Evolutionary conservation across 371 early-diverging fungal species (phyloP).

Genomic region (Rhizopus stolonifer): DNA sequence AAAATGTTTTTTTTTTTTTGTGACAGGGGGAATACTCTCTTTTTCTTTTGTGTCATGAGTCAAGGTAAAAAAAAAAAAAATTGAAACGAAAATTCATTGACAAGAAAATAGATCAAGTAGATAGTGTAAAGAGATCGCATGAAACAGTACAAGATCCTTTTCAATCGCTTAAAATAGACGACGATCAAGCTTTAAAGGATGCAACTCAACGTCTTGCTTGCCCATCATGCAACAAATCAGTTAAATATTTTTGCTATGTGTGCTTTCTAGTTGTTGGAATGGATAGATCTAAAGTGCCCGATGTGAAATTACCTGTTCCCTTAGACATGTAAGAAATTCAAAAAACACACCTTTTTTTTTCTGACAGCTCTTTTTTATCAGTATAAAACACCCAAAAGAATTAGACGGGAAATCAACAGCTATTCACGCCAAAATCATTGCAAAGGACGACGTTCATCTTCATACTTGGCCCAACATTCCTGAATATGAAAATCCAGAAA

Average conservation of each 20-base stretch:
- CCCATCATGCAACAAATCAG: constrained; percentile 62
- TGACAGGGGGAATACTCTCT: constrained; percentile 12
- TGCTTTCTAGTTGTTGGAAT: constrained; percentile 61
- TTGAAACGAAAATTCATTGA: not conserved
- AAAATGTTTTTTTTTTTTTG: constrained; percentile 1
- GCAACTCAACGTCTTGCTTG: constrained; percentile 48
- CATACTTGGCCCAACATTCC: constrained; percentile 50
- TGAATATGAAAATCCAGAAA: constrained; percentile 60
- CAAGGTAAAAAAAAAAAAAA: constrained; percentile 6
- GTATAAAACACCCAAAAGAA: constrained; percentile 81
- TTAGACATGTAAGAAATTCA: constrained; percentile 67
- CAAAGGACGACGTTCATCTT: constrained; percentile 66
- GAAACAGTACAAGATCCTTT: constrained; percentile 22
- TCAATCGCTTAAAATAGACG: constrained; percentile 35
- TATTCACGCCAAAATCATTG: constrained; percentile 79
- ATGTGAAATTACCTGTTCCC: constrained; percentile 72
- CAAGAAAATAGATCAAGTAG: not conserved
- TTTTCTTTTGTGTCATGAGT: constrained; percentile 8
- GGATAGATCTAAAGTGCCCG: constrained; percentile 55
- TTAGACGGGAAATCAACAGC: constrained; percentile 85
- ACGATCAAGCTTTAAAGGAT: constrained; percentile 38
- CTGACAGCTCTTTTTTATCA: constrained; percentile 17
- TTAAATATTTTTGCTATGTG: constrained; percentile 75
- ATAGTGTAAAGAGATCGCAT: constrained; percentile 12
- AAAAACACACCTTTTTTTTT: not conserved